Evolutionary conservation across 1,139 yeast genomes (phyloP).

Genomic region (Debaryomyces robertsiae): DNA sequence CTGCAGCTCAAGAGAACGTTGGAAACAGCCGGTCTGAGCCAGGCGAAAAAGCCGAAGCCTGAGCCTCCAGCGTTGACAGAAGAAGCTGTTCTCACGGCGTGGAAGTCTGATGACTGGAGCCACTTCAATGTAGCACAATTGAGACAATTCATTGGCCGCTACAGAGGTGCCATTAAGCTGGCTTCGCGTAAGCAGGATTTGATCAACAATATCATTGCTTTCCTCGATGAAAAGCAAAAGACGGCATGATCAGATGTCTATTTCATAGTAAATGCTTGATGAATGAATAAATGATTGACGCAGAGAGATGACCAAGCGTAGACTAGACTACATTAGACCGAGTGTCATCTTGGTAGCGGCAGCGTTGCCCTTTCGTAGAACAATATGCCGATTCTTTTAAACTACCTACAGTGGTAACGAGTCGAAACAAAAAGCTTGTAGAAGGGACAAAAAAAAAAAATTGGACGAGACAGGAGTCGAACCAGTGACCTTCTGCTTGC

Average conservation of each 20-base stretch:
- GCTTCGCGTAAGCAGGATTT: constrained; percentile 47
- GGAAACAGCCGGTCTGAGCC: constrained; percentile 18
- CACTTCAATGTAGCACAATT: constrained; percentile 45
- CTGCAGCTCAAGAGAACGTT: constrained; percentile 7
- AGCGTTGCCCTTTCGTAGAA: too few species aligned
- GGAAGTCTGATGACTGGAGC: constrained; percentile 39
- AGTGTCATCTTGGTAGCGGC: too few species aligned
- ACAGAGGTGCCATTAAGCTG: constrained; percentile 33
- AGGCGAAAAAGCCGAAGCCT: constrained; percentile 22
- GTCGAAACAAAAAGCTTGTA: too few species aligned
- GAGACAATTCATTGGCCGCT: constrained; percentile 34
- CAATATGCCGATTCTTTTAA: too few species aligned
- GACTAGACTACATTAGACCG: too few species aligned
- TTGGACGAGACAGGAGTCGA: constrained; percentile 70
- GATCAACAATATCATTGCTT: constrained; percentile 38
- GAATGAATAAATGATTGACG: too few species aligned
- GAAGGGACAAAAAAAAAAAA: constrained; percentile 19
- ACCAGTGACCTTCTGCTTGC: constrained; percentile 69
- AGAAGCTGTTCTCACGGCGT: constrained; percentile 38
- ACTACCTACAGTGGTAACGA: too few species aligned
- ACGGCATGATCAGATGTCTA: background rate
- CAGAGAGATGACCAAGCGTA: too few species aligned
- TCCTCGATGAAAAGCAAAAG: constrained; percentile 4
- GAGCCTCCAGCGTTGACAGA: constrained; percentile 32
- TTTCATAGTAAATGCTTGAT: too few species aligned